Conservation (phyloP, 2,329 filamentous ascomycete species). For the Pseudocercospora fuligena region DNA sequence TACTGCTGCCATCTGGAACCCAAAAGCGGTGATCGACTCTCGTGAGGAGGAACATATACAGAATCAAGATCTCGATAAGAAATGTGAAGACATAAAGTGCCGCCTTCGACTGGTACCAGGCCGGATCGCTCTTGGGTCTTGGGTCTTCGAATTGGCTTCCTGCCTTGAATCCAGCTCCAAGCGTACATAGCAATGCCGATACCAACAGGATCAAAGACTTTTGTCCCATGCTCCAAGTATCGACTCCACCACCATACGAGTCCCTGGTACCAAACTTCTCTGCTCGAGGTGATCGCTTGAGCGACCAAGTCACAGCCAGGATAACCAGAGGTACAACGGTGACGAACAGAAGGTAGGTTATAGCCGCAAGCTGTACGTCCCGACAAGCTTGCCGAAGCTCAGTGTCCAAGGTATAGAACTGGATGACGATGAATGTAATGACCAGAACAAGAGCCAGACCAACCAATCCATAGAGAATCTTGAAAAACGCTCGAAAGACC, state of each 20-base stretch:
- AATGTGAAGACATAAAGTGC: conserved; percentile 40
- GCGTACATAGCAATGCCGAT: conserved; percentile 26
- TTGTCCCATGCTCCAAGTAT: conserved; percentile 23
- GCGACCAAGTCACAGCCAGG: conserved; percentile 23
- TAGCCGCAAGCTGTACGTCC: conserved; percentile 30
- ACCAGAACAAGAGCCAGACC: conserved; percentile 31
- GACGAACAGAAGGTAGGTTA: conserved; percentile 35
- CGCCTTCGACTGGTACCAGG: conserved; percentile 39
- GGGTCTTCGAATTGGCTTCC: conserved; percentile 35
- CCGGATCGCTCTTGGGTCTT: conserved; percentile 32
- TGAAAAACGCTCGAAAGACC: conserved; percentile 21
- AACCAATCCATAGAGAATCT: conserved; percentile 20
- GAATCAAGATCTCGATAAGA: conserved; percentile 38
- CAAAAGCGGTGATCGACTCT: conserved; percentile 37
- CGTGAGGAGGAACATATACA: conserved; percentile 33
- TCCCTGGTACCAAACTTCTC: conserved; percentile 29
- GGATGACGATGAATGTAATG: conserved; percentile 37
- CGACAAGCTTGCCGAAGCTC: conserved; percentile 22
- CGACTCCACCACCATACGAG: conserved; percentile 5
- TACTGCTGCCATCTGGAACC: conserved; percentile 38
- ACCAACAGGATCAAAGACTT: conserved; percentile 29
- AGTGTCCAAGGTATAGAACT: conserved; percentile 36
- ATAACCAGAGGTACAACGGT: conserved; percentile 32
- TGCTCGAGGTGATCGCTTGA: conserved; percentile 21
- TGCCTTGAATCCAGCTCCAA: conserved; percentile 35